phyloP scores from a whole-genome alignment of 1,139 yeast genomes.

The Debaryomyces subglobosus region DNA sequence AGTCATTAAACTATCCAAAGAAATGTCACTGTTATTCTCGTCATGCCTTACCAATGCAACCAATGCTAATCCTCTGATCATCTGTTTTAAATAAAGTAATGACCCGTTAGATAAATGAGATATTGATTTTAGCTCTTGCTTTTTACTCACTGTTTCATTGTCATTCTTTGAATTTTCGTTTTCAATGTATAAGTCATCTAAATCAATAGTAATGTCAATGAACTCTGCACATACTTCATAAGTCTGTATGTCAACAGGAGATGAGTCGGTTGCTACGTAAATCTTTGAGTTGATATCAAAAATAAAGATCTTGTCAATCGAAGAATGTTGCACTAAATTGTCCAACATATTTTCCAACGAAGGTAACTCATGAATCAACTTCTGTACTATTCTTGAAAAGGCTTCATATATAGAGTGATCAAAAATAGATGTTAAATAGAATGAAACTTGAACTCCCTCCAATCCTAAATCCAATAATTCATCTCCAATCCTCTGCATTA shows the following conservation, averaged over 20 bases:
- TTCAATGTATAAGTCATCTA: constrained; percentile 71
- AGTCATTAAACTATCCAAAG: constrained; percentile 61
- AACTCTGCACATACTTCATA: constrained; percentile 97
- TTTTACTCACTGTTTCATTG: constrained; percentile 12
- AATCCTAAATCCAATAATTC: constrained; percentile 87
- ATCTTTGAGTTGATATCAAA: constrained; percentile 94
- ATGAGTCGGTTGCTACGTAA: constrained; percentile 93
- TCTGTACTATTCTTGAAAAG: constrained; percentile 88
- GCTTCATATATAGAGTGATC: constrained; percentile 97
- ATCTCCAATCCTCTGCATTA: constrained; percentile 94
- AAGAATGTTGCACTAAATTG: constrained; percentile 83
- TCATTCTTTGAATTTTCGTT: constrained; percentile 21
- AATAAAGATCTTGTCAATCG: constrained; percentile 88
- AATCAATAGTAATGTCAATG: constrained; percentile 89
- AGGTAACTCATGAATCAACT: constrained; percentile 86
- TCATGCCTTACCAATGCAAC: constrained; percentile 83
- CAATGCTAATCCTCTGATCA: constrained; percentile 90
- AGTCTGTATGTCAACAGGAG: constrained; percentile 93
- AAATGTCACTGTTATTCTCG: constrained; percentile 45
- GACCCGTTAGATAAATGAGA: constrained; percentile 83
- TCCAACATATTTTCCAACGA: constrained; percentile 87
- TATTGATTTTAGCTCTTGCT: constrained; percentile 59
- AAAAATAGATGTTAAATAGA: constrained; percentile 89
- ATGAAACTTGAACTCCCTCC: constrained; percentile 88
- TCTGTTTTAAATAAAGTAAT: constrained; percentile 79